These are phyloP conservation scores for Verticillium zaregamsianum DNA, from an alignment of 2,329 filamentous ascomycete genomes.

Conservation along the genomic window DNA sequence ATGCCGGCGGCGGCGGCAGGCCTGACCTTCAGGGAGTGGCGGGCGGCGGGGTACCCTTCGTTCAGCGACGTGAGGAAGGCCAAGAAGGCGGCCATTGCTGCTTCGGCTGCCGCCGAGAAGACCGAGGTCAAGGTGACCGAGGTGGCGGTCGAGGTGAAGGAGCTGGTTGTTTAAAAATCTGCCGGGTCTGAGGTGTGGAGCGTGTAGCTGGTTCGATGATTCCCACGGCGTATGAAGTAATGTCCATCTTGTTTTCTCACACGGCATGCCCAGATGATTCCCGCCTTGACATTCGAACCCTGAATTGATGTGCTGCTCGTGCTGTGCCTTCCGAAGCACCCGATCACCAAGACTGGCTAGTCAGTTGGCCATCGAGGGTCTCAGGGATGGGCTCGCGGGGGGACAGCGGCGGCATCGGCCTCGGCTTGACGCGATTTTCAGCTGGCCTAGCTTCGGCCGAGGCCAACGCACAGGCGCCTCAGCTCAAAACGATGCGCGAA, in stretches of 20 bases:
- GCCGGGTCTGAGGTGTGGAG: background rate
- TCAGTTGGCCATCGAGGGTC: background rate
- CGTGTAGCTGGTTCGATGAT: background rate
- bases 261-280: no score
- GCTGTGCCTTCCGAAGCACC: background rate
- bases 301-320: background rate
- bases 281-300: background rate
- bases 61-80: conserved; percentile 9
- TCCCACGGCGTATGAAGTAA: background rate
- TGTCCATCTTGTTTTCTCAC: background rate
- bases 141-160: conserved; percentile 2
- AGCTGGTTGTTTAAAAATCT: background rate
- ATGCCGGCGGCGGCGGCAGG: conserved; percentile 30
- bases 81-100: background rate
- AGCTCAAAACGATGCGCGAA: background rate
- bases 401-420: background rate
- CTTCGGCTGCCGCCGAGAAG: background rate
- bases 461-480: background rate
- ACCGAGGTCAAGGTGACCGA: conserved; percentile 8
- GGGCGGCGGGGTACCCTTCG: conserved; percentile 10
- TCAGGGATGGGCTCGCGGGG: background rate
- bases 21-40: conserved; percentile 30
- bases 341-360: background rate
- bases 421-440: background rate
- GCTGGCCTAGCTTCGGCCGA: background rate